These are phyloP conservation scores for Penicillium oxalicum DNA, from an alignment of 2,329 filamentous ascomycete species.

Conservation along the genomic window DNA sequence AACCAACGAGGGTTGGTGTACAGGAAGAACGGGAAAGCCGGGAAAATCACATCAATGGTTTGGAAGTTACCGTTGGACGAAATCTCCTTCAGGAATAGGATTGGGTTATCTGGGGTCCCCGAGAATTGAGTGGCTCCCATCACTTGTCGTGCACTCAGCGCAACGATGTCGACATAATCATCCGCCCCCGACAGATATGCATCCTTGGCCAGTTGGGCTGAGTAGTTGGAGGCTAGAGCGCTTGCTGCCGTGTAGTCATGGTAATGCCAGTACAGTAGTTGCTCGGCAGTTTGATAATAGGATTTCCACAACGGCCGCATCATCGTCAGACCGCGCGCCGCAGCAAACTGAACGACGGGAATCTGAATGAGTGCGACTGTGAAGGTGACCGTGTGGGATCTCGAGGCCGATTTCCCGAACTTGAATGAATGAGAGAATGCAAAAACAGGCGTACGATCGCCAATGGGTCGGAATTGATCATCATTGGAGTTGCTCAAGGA, in stretches of 20 bases:
- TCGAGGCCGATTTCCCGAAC: constrained; percentile 36
- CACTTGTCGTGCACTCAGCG: constrained; percentile 71
- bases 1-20: constrained; percentile 80
- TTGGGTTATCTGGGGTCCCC: constrained; percentile 62
- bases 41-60: constrained; percentile 83
- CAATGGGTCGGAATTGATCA: constrained; percentile 60
- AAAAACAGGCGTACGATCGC: constrained; percentile 75
- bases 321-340: constrained; percentile 65
- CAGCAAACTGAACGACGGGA: constrained; percentile 72
- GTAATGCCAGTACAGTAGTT: constrained; percentile 71
- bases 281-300: constrained; percentile 59
- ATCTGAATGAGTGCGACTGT: constrained; percentile 73
- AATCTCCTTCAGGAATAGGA: constrained; percentile 80
- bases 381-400: constrained; percentile 60
- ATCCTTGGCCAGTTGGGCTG: constrained; percentile 62
- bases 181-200: constrained; percentile 67
- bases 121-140: constrained; percentile 72
- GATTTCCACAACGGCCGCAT: constrained; percentile 78
- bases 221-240: constrained; percentile 65
- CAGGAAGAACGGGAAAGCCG: constrained; percentile 77
- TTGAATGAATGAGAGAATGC: constrained; percentile 66
- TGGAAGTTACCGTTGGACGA: constrained; percentile 80
- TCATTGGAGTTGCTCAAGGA: constrained; percentile 63
- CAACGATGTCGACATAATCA: constrained; percentile 71
- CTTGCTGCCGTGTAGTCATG: constrained; percentile 62